These are phyloP conservation scores for Hypoxylon sp. DNA, from an alignment of 2,329 filamentous ascomycete genomes.

Conservation along the genomic window DNA sequence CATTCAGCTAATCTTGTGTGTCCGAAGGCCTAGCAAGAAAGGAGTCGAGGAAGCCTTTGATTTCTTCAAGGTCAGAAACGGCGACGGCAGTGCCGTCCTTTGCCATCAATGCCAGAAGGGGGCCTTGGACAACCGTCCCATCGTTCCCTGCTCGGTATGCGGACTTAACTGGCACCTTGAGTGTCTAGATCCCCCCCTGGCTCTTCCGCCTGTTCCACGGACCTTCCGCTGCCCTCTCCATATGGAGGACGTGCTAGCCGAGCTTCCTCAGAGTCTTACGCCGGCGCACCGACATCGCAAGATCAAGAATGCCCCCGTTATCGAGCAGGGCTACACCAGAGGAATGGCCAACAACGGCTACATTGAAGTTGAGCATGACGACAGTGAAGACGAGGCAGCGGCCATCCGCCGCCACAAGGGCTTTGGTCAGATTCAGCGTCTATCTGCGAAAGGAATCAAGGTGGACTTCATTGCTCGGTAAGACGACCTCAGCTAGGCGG, in stretches of 20 bases:
- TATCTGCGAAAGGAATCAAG: constrained; percentile 71
- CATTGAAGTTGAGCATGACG: constrained; percentile 72
- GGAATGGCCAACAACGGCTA: constrained; percentile 75
- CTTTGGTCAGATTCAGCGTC: constrained; percentile 70
- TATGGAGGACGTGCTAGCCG: constrained; percentile 74
- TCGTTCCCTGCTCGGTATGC: constrained; percentile 85
- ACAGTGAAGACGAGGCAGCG: constrained; percentile 56
- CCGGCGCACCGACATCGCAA: constrained; percentile 69
- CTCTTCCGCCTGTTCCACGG: constrained; percentile 77
- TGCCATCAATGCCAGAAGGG: constrained; percentile 79
- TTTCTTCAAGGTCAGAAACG: constrained; percentile 72
- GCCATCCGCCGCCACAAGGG: constrained; percentile 66
- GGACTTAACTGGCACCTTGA: constrained; percentile 88
- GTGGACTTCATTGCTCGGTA: constrained; percentile 75
- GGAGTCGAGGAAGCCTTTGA: constrained; percentile 70
- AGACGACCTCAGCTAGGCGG: constrained; percentile 44
- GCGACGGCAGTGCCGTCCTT: constrained; percentile 72
- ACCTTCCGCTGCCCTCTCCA: constrained; percentile 93
- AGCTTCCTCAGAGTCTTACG: constrained; percentile 63
- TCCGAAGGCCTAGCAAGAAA: constrained; percentile 55
- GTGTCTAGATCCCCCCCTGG: constrained; percentile 84
- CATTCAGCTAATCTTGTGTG: constrained; percentile 44
- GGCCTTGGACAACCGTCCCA: constrained; percentile 69
- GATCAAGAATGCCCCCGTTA: constrained; percentile 61
- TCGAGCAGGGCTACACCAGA: constrained; percentile 64